A percentile compares a stretch with the other conserved stretches of the same genome.
These are phyloP conservation scores for Alternaria sp. DNA, from an alignment of 2,329 filamentous ascomycete genomes.

Conservation along the genomic window DNA sequence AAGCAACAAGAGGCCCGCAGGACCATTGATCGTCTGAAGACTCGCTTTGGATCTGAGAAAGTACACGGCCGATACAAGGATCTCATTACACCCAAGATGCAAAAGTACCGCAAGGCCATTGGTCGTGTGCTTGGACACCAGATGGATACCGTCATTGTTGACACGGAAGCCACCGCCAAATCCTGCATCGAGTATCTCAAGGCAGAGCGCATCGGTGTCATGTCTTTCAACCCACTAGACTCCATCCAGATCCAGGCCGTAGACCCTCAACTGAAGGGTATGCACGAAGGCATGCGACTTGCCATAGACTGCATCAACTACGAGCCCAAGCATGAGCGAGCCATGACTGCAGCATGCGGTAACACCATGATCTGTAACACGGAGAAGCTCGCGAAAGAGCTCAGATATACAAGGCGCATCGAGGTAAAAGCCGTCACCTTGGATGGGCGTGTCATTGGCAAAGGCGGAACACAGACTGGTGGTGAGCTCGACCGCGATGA, in stretches of 20 bases:
- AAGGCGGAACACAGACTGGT: conserved; percentile 95
- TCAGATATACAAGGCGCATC: conserved; percentile 84
- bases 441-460: conserved; percentile 96
- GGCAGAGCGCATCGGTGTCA: conserved; percentile 83
- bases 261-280: conserved; percentile 88
- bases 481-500: conserved; percentile 75
- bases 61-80: conserved; percentile 91
- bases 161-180: conserved; percentile 91
- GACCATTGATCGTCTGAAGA: conserved; percentile 83
- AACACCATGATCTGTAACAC: conserved; percentile 94
- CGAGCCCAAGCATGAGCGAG: conserved; percentile 84
- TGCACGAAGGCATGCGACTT: conserved; percentile 81
- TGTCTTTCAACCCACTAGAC: conserved; percentile 95
- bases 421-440: conserved; percentile 94
- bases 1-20: conserved; percentile 82
- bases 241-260: conserved; percentile 95
- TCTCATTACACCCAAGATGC: conserved; percentile 94
- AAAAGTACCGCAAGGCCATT: conserved; percentile 93
- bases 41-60: conserved; percentile 77
- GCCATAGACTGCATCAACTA: conserved; percentile 98
- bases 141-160: conserved; percentile 93
- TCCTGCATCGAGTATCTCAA: conserved; percentile 96
- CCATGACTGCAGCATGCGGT: conserved; percentile 93
- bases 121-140: conserved; percentile 90
- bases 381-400: conserved; percentile 82